Percentiles rank a stretch among this genome's conserved stretches.
Evolutionary conservation across 2,329 filamentous ascomycete species (phyloP).

Genomic region (Trichoderma harzianum): DNA sequence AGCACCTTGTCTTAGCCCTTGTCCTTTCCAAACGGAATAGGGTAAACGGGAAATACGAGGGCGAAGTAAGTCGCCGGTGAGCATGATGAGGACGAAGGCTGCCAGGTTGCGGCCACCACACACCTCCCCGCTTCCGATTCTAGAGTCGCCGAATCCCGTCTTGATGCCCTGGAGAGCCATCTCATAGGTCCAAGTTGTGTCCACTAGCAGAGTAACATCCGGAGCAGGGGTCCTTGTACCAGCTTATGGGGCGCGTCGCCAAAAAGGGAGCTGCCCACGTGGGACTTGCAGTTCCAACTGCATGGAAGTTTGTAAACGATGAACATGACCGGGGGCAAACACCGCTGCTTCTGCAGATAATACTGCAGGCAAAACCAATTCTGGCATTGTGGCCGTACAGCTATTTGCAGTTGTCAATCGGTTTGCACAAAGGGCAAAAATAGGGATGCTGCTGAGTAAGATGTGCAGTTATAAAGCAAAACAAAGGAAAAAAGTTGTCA

Average conservation of each 20-base stretch:
- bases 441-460: background rate
- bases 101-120: background rate
- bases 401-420: background rate
- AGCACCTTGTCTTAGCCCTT: background rate
- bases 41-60: background rate
- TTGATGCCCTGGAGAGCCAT: background rate
- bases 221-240: conserved; percentile 17
- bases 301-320: background rate
- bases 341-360: background rate
- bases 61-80: background rate
- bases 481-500: background rate
- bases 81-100: background rate
- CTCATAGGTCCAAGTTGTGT: background rate
- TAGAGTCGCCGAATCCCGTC: background rate
- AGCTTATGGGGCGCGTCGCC: conserved; percentile 29
- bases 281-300: conserved; percentile 28
- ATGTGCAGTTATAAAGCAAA: background rate
- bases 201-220: background rate
- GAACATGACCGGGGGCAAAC: background rate
- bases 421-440: background rate
- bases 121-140: background rate
- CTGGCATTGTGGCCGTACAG: background rate
- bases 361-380: conserved; percentile 14
- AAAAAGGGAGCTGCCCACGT: conserved; percentile 30
- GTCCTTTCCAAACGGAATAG: background rate